Evolutionary conservation across 176 grass and related monocot genomes (phyloP).

Genomic region (Triticum monococcum): DNA sequence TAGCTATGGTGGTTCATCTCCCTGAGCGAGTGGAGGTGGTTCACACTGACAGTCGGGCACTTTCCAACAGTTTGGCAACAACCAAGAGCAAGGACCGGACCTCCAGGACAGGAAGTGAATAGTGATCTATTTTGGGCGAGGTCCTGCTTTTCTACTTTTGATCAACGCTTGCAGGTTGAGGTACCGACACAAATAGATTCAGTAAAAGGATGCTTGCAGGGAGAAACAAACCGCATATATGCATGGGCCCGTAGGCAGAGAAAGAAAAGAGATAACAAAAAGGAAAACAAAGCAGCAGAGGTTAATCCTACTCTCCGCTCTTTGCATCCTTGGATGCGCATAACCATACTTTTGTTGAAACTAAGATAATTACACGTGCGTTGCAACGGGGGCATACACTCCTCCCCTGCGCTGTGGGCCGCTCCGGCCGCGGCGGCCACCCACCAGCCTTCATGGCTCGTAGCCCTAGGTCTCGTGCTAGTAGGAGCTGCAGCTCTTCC

Average conservation of each 20-base stretch:
- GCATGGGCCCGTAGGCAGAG: background rate
- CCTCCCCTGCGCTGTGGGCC: too few species aligned
- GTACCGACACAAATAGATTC: background rate
- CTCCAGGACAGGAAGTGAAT: conserved; percentile 2
- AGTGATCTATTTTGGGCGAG: background rate
- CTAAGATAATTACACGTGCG: too few species aligned
- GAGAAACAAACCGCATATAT: background rate
- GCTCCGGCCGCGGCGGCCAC: too few species aligned
- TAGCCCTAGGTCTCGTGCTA: too few species aligned
- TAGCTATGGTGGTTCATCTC: conserved; percentile 47
- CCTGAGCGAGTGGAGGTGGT: background rate
- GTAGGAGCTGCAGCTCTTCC: too few species aligned
- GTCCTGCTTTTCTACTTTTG: conserved; percentile 22
- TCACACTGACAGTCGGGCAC: background rate
- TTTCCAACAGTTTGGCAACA: conserved; percentile 37
- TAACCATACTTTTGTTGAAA: too few species aligned
- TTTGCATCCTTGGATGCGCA: too few species aligned
- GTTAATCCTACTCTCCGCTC: too few species aligned
- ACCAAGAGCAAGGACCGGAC: background rate
- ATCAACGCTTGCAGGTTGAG: conserved; percentile 3
- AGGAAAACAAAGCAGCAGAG: too few species aligned
- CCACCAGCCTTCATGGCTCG: too few species aligned
- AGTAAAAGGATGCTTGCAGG: conserved; percentile 4
- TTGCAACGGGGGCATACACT: too few species aligned
- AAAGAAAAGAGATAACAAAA: background rate